A percentile compares a stretch with the other conserved stretches of the same genome.
Conservation (phyloP, 169 alveolate species). For the Plasmodium falciparum region DNA sequence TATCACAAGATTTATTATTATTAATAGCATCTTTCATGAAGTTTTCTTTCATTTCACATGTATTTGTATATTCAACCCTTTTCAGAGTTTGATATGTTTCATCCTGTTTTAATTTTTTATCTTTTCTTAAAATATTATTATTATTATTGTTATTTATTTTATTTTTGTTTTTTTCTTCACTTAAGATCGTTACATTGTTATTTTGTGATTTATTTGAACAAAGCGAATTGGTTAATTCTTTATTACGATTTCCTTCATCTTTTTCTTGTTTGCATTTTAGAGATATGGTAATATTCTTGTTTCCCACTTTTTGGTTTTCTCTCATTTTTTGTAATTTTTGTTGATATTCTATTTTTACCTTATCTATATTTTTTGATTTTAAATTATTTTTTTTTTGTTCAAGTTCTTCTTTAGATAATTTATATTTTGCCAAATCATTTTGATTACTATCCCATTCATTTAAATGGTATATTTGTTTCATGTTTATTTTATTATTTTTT, state of each 20-base stretch:
- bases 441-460: conserved; percentile 74
- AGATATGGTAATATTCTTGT: not conserved
- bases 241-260: not conserved
- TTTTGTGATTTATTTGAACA: not conserved
- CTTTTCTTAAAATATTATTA: too few relatives aligned
- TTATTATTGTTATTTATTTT: not conserved
- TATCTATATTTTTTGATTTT: conserved; percentile 57
- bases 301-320: not conserved
- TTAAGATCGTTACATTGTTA: not conserved
- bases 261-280: not conserved
- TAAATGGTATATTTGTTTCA: conserved; percentile 28
- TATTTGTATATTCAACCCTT: too few relatives aligned
- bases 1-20: too few relatives aligned
- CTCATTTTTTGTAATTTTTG: conserved; percentile 57
- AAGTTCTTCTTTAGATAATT: conserved; percentile 58
- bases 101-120: too few relatives aligned
- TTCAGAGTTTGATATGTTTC: too few relatives aligned
- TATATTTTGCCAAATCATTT: conserved; percentile 56
- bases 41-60: too few relatives aligned
- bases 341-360: conserved; percentile 45
- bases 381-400: conserved; percentile 63
- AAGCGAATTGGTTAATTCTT: too few relatives aligned
- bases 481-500: not conserved
- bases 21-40: too few relatives aligned
- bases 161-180: not conserved